A percentile compares a stretch with the other conserved stretches of the same genome.
phyloP scores from a whole-genome alignment of 345 rosid species.

The Odontarrhena argentea region DNA sequence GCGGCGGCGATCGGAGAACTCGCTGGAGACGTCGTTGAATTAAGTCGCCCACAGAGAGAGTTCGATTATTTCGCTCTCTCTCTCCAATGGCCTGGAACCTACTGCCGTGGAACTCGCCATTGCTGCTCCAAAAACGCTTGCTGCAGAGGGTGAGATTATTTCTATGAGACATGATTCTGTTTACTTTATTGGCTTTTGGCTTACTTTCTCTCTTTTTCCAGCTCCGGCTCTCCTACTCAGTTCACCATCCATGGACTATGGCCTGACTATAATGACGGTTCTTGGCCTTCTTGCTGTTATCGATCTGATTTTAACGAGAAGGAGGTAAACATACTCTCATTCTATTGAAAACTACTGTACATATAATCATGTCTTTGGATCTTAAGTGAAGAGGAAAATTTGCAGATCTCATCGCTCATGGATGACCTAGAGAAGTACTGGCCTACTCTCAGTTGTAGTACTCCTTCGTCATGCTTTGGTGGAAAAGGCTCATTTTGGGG shows the following conservation, averaged over 20 bases:
- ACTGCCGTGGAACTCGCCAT: constrained; percentile 66
- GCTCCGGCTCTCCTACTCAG: constrained; percentile 65
- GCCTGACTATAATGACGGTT: constrained; percentile 95
- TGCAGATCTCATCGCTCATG: constrained; percentile 63
- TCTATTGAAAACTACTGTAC: too few species aligned
- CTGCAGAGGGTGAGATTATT: constrained; percentile 62
- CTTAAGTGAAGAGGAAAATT: neutral
- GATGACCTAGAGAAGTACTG: constrained; percentile 68
- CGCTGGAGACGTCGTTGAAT: constrained; percentile 28
- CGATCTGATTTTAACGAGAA: constrained; percentile 59
- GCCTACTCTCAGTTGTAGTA: constrained; percentile 74
- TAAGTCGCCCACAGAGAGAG: constrained; percentile 56
- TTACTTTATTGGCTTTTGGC: neutral
- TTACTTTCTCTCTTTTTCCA: constrained; percentile 39
- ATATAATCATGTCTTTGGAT: constrained; percentile 1
- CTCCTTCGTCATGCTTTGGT: constrained; percentile 64
- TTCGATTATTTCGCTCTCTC: constrained; percentile 88
- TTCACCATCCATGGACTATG: constrained; percentile 98
- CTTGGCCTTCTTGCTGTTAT: constrained; percentile 87
- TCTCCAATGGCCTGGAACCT: constrained; percentile 88
- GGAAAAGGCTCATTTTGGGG: constrained; percentile 77
- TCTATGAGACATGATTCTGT: neutral
- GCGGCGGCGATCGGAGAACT: constrained; percentile 16
- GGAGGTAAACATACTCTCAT: constrained; percentile 48
- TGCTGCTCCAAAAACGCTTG: constrained; percentile 90